These are phyloP conservation scores for Aurantiochytrium sp. DNA, from an alignment of 108 stramenopile species.

Conservation along the genomic window DNA sequence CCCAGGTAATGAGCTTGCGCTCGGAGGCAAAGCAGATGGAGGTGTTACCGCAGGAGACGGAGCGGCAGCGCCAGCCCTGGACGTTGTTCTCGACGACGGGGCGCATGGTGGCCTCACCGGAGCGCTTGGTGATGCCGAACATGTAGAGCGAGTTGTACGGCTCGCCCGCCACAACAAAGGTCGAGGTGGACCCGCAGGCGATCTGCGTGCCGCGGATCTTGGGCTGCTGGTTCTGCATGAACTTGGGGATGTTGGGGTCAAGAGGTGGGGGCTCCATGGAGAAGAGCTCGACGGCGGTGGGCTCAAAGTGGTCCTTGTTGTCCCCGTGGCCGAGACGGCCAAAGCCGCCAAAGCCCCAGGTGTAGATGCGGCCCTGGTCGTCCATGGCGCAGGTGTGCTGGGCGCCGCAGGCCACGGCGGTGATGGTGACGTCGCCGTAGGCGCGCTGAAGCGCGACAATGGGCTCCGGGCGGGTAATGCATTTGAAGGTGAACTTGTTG, in stretches of 20 bases:
- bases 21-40: conserved; percentile 1
- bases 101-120: not conserved
- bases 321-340: conserved; percentile 52
- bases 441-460: not conserved
- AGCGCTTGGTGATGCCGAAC: conserved; percentile 15
- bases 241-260: conserved; percentile 11
- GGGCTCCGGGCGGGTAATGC: not conserved
- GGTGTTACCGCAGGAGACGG: not conserved
- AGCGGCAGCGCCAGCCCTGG: conserved; percentile 15
- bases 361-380: conserved; percentile 43
- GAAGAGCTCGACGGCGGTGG: not conserved
- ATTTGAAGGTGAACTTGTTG: not conserved
- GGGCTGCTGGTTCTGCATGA: conserved; percentile 24
- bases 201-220: not conserved
- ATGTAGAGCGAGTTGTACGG: conserved; percentile 13
- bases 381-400: conserved; percentile 52
- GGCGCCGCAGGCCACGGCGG: conserved; percentile 50
- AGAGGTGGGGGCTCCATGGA: conserved; percentile 18
- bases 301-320: not conserved
- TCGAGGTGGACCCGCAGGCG: not conserved
- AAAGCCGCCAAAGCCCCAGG: conserved; percentile 51
- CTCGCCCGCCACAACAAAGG: conserved; percentile 9
- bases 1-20: conserved; percentile 2
- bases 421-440: not conserved
- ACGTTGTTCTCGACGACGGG: not conserved